phyloP scores from a whole-genome alignment of 345 rosid genomes.

The Eucalyptus cloeziana region DNA sequence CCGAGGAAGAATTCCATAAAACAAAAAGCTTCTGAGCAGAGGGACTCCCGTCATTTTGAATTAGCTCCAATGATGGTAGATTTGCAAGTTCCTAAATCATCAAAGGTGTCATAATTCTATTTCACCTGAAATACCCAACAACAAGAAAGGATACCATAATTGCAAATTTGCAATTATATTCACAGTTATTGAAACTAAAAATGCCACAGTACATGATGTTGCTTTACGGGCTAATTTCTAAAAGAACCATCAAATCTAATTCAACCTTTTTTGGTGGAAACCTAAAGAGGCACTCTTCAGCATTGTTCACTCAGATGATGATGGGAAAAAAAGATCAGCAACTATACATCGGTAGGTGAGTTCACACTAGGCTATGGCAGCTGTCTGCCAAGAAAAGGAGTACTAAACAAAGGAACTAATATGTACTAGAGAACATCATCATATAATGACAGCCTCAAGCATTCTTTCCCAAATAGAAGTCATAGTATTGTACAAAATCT shows the following conservation, averaged over 20 bases:
- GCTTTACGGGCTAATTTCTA: neutral
- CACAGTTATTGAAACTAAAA: neutral
- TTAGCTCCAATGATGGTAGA: slow-evolving; percentile 61
- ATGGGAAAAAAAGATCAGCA: neutral
- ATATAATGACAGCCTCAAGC: neutral
- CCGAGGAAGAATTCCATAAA: slow-evolving; percentile 63
- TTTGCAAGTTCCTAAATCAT: slow-evolving; percentile 84
- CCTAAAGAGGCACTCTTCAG: neutral
- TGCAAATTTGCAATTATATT: neutral
- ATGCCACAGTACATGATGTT: neutral
- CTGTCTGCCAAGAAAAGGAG: neutral
- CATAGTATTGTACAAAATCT: neutral
- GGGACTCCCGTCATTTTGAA: slow-evolving; percentile 87
- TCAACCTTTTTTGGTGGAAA: neutral
- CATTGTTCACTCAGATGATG: neutral
- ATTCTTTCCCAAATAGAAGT: neutral
- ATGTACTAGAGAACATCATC: neutral
- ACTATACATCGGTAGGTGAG: neutral
- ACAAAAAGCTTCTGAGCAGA: slow-evolving; percentile 70
- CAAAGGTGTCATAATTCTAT: neutral
- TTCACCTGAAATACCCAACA: neutral
- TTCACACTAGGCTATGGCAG: neutral
- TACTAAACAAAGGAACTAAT: neutral
- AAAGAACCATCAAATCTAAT: neutral
- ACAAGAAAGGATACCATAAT: neutral